Base-by-base conservation (phyloP, 2,329 filamentous ascomycete genomes). In the Lasiodiplodia gonubiensis region DNA sequence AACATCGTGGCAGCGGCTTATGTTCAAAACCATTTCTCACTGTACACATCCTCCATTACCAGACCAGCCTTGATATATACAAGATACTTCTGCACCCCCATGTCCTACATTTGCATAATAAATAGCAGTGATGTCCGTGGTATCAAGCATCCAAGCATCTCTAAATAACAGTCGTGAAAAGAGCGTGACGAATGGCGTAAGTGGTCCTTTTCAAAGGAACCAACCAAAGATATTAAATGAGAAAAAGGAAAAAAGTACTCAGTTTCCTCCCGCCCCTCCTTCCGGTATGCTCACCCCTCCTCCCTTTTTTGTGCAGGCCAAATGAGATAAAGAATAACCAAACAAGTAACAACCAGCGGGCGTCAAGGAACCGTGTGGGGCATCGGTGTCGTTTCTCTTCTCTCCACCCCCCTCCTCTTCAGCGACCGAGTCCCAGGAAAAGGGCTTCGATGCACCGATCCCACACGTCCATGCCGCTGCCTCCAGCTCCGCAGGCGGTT, bases 381-480 rank as follows among this genome's bases (percentile, higher is more conserved):
- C 18, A 46, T 46, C 18, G 42, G 42, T 46, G 10, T n/a, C n/a
- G n/a, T 46, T 42, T 11, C 10, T 7, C n/a, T 10, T 21, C 10
- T 46, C 12, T 46, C 4, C 7, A 18, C 14, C 5, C 14, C 18
- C 39, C 18, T 8, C 18, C 11, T 11, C 8, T 46, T 63, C 46
- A 63, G 21, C 37, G 59, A 23, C 59, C 59, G 42, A 63, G 30
- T 27, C 59, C 59, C 42, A 63, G 14, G n/a, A 63, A 51, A 21
- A 63, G 46, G 18, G 42, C 42, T 21, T 51, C 59, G 59, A 63
- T 48, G n/a, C 59, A 63, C 46, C 59, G 59, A 39, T 63, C 59
- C 59, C 59, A 63, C 59, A 63, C 59, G 30, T 63, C 59, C 59
- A 63, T 63, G 10, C 59, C 59, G 21, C 42, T 21, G n/a, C 42